Percentiles rank a stretch among this genome's conserved stretches.
Conservation (phyloP, 1,139 yeast species). For the Candida dubliniensis region DNA sequence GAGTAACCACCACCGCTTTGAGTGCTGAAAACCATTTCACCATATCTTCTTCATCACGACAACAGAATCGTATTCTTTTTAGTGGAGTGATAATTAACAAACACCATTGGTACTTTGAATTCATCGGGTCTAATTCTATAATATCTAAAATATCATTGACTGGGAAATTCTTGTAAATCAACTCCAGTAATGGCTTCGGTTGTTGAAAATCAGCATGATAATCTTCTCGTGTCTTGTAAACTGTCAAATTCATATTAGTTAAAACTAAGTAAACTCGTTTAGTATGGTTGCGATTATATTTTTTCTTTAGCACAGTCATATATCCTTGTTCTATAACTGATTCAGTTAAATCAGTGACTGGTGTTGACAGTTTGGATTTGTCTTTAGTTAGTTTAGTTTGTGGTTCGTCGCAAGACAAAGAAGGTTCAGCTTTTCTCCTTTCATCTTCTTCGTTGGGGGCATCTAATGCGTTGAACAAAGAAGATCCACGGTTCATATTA, state of each 20-base stretch:
- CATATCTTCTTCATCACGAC: constrained; percentile 47
- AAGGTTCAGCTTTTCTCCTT: neutral
- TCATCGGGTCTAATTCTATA: constrained; percentile 44
- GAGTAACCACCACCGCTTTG: constrained; percentile 21
- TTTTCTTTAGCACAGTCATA: constrained; percentile 38
- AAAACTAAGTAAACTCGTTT: constrained; percentile 38
- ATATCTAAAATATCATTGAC: constrained; percentile 48
- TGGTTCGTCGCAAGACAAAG: neutral
- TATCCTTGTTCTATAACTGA: constrained; percentile 44
- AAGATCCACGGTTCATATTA: neutral
- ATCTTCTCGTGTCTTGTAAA: constrained; percentile 35
- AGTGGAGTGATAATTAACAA: constrained; percentile 48
- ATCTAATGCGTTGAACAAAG: constrained; percentile 3
- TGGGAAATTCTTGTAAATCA: constrained; percentile 20
- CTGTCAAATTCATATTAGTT: constrained; percentile 40
- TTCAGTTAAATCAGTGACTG: constrained; percentile 20
- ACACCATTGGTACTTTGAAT: constrained; percentile 34
- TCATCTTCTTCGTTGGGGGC: constrained; percentile 6
- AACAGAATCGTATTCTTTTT: constrained; percentile 47
- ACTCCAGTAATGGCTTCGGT: no score
- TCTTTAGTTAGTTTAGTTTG: neutral
- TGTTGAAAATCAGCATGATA: no score
- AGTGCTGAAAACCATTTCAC: constrained; percentile 52
- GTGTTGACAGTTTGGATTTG: neutral
- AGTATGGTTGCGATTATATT: constrained; percentile 49